Evolutionary conservation across 2,329 filamentous ascomycete genomes (phyloP).

Genomic region (Fusarium sp.): DNA sequence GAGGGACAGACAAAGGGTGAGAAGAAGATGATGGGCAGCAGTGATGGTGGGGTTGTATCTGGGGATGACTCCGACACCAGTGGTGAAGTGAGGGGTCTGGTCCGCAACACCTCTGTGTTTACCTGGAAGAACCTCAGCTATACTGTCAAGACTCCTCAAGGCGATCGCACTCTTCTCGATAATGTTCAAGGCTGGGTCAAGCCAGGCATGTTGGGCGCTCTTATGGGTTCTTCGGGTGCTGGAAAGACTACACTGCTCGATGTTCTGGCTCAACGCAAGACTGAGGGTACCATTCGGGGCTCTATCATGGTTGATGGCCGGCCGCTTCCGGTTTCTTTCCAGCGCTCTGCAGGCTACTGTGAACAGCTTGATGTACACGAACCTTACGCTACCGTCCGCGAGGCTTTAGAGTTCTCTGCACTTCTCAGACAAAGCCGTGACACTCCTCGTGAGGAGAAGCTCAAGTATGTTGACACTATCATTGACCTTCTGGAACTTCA

Average conservation of each 20-base stretch:
- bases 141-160: conserved; percentile 69
- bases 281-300: conserved; percentile 78
- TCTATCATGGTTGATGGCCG: conserved; percentile 81
- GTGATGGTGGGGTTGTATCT: conserved; percentile 22
- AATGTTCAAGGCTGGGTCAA: conserved; percentile 87
- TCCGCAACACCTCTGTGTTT: conserved; percentile 74
- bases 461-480: conserved; percentile 80
- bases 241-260: conserved; percentile 89
- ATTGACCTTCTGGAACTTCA: conserved; percentile 69
- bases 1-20: conserved; percentile 54
- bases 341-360: conserved; percentile 81
- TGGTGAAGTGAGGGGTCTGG: conserved; percentile 51
- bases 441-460: conserved; percentile 72
- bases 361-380: conserved; percentile 86
- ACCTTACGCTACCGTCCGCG: conserved; percentile 76
- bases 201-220: conserved; percentile 78
- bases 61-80: conserved; percentile 17
- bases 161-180: conserved; percentile 76
- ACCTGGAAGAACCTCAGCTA: conserved; percentile 80
- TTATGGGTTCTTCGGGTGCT: conserved; percentile 85
- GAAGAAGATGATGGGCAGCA: neutral
- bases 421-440: conserved; percentile 76
- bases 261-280: conserved; percentile 81
- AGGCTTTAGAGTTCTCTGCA: conserved; percentile 79
- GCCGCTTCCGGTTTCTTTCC: conserved; percentile 77